Percentiles rank a stretch among this genome's conserved stretches.
phyloP scores from a whole-genome alignment of 495 filamentous ascomycete species.

The Opeltia flavorubescens region DNA sequence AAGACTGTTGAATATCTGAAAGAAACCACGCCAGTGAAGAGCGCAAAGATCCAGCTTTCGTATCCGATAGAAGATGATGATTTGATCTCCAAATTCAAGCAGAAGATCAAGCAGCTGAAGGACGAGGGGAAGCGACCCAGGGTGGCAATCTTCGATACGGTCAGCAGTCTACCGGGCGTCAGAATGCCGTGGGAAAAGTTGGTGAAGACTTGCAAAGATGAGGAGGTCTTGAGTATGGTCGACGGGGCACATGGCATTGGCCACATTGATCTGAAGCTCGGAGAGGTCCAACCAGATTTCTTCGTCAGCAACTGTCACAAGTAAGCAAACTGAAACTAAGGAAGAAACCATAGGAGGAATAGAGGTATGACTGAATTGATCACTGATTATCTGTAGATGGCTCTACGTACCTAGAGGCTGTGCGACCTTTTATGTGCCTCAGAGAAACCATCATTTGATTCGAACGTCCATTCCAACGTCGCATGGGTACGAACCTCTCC shows the following conservation, averaged over 20 bases:
- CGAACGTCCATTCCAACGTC: constrained; percentile 62
- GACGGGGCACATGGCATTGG: constrained; percentile 78
- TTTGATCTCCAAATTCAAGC: constrained; percentile 36
- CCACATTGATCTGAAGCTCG: constrained; percentile 54
- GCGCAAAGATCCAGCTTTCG: constrained; percentile 27
- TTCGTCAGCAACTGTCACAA: constrained; percentile 79
- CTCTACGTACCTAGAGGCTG: constrained; percentile 68
- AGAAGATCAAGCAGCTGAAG: constrained; percentile 28
- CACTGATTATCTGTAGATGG: constrained; percentile 39
- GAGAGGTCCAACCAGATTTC: constrained; percentile 59
- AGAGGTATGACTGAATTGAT: neutral
- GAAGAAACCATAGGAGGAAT: neutral
- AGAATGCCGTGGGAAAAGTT: constrained; percentile 65
- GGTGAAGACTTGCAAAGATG: constrained; percentile 43
- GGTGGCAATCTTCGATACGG: constrained; percentile 65
- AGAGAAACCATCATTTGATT: constrained; percentile 57
- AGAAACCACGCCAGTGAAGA: constrained; percentile 35
- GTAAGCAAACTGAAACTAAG: constrained; percentile 19
- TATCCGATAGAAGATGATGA: constrained; percentile 50
- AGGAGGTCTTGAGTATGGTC: constrained; percentile 49
- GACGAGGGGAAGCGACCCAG: constrained; percentile 31
- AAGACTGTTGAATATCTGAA: constrained; percentile 53
- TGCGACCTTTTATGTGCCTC: constrained; percentile 66
- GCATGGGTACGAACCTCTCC: constrained; percentile 35
- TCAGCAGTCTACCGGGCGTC: constrained; percentile 61